Percentiles rank a stretch among this genome's conserved stretches.
These are phyloP conservation scores for Amphibolis antarctica DNA, from an alignment of 106 monocot species.

Conservation along the genomic window DNA sequence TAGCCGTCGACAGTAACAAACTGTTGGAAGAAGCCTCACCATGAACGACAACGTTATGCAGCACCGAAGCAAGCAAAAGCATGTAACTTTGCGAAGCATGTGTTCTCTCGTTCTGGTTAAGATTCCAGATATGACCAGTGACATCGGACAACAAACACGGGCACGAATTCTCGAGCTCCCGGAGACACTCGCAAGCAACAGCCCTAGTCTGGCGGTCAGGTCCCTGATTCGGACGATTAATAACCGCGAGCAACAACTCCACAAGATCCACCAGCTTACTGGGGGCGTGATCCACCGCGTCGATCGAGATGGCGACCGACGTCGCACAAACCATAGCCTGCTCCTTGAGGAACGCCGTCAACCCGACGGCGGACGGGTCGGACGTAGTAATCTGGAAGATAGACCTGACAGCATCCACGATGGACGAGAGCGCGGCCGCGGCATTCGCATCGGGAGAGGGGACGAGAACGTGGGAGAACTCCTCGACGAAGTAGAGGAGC, in stretches of 20 bases:
- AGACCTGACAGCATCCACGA: background rate
- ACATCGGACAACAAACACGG: constrained; percentile 55
- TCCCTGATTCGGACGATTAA: constrained; percentile 72
- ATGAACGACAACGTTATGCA: constrained; percentile 26
- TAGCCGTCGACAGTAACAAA: constrained; percentile 34
- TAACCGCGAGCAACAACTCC: constrained; percentile 45
- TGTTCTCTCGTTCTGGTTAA: constrained; percentile 68
- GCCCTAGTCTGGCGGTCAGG: constrained; percentile 52
- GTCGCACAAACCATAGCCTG: constrained; percentile 34
- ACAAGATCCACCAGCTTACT: constrained; percentile 25
- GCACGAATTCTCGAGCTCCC: constrained; percentile 54
- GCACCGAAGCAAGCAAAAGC: constrained; percentile 53
- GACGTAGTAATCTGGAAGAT: constrained; percentile 7
- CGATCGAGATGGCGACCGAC: constrained; percentile 29
- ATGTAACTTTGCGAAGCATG: constrained; percentile 69
- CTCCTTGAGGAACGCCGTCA: constrained; percentile 31
- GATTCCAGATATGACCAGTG: constrained; percentile 59
- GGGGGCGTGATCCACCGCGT: constrained; percentile 10
- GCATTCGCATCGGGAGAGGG: constrained; percentile 6
- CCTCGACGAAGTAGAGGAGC: constrained; percentile 35
- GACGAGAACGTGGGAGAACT: constrained; percentile 17
- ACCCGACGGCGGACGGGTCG: constrained; percentile 2
- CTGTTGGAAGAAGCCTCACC: background rate
- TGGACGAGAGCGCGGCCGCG: constrained; percentile 9
- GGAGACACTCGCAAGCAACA: constrained; percentile 73